Conservation (phyloP, 306 rosid species). For the Fragaria ananassa region DNA sequence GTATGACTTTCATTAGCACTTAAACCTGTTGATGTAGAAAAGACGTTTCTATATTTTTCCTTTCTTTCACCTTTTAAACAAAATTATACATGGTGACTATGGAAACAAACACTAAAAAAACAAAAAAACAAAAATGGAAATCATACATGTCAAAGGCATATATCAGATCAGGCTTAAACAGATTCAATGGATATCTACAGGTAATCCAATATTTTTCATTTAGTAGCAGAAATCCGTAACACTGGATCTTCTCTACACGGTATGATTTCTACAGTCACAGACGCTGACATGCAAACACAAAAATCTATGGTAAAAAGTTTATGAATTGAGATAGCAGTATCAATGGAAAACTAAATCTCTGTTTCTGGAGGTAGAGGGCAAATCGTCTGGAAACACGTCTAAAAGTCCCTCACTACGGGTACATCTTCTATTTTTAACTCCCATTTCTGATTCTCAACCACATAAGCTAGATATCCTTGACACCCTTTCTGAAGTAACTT, state of each 20-base stretch:
- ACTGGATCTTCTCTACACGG: not conserved
- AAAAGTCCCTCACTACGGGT: no score
- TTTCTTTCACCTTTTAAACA: not conserved
- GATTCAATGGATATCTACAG: not conserved
- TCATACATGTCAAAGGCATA: not conserved
- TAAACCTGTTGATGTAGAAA: not conserved
- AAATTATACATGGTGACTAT: not conserved
- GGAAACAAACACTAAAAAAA: not conserved
- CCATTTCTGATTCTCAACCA: no score
- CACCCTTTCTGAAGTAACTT: no score
- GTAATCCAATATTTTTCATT: not conserved
- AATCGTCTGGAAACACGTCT: no score
- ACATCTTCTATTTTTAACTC: no score
- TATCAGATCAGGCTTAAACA: not conserved
- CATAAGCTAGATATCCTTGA: no score
- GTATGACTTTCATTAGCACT: slow-evolving; percentile 3
- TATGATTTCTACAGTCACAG: not conserved
- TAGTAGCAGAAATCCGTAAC: not conserved
- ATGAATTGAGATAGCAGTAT: not conserved
- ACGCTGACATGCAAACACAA: not conserved
- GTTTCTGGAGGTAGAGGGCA: no score
- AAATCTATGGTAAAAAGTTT: not conserved
- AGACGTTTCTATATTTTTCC: not conserved
- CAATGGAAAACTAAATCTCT: no score
- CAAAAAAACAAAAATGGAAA: not conserved